Conservation (phyloP, 179 eudicot genomes). For the Pouteria campechiana region DNA sequence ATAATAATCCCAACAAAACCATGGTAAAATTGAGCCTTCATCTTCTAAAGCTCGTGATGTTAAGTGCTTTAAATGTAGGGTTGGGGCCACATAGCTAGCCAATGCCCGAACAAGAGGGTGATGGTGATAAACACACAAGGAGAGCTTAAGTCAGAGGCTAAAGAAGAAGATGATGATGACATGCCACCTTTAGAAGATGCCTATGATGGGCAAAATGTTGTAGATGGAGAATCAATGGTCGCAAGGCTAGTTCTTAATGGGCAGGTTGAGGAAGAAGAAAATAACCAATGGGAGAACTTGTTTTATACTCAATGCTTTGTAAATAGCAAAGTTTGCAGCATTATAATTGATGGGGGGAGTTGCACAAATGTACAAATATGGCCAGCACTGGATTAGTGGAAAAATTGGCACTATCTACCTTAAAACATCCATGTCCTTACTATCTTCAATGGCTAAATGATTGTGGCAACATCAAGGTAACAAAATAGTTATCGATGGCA, state of each 20-base stretch:
- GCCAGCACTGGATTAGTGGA: not conserved
- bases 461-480: no score
- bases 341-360: not conserved
- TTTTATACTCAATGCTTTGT: no score
- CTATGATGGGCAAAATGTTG: not conserved
- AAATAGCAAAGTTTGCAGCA: not conserved
- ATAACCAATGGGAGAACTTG: not conserved
- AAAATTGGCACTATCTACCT: not conserved
- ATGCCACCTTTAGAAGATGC: not conserved
- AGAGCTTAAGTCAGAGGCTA: not conserved
- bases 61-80: constrained; percentile 2
- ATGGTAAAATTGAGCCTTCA: not conserved
- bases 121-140: not conserved
- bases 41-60: not conserved
- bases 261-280: not conserved
- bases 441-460: not conserved
- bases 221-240: not conserved
- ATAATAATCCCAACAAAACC: no score
- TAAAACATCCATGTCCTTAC: no score
- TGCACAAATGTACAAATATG: not conserved
- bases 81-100: not conserved
- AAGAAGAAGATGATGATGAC: not conserved
- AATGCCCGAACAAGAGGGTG: not conserved
- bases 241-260: not conserved
- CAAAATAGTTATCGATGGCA: not conserved